Percentiles rank a stretch among this genome's conserved stretches.
Evolutionary conservation across 1,284 basidiomycete genomes (phyloP).

Genomic region (Kwoniella shivajii): DNA sequence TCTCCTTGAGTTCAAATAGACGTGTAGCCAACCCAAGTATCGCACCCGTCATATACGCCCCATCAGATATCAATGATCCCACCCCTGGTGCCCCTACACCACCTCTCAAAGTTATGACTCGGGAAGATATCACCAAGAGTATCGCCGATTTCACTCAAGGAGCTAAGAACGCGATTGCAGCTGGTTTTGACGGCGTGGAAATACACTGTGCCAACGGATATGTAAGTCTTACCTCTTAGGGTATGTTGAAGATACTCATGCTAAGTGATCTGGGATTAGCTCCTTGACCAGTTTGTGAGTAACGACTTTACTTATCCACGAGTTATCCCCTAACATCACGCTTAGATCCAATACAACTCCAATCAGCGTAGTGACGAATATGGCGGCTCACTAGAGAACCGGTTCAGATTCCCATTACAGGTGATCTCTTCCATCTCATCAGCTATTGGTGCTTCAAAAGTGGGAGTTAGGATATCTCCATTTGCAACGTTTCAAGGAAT

Average conservation of each 20-base stretch:
- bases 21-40: conserved; percentile 1
- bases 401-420: conserved; percentile 60
- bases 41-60: background rate
- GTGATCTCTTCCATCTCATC: conserved; percentile 58
- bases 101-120: conserved; percentile 15
- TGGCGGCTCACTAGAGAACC: conserved; percentile 63
- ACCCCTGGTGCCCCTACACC: conserved; percentile 38
- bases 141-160: conserved; percentile 58
- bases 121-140: conserved; percentile 50
- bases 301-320: conserved; percentile 57
- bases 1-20: background rate
- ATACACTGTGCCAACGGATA: conserved; percentile 57
- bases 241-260: background rate
- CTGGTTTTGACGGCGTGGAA: conserved; percentile 69
- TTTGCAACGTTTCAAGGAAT: conserved; percentile 57
- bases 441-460: conserved; percentile 59
- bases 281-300: conserved; percentile 59
- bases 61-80: background rate
- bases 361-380: conserved; percentile 65
- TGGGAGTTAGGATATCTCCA: conserved; percentile 62
- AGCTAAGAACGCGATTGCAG: conserved; percentile 61
- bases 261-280: conserved; percentile 2
- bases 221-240: background rate
- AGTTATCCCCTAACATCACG: conserved; percentile 41
- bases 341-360: conserved; percentile 57